Evolutionary conservation across 441 rosid genomes (phyloP), one percentile per base, ranked within the genome.

Genomic region (Erodium moschatum): DNA sequence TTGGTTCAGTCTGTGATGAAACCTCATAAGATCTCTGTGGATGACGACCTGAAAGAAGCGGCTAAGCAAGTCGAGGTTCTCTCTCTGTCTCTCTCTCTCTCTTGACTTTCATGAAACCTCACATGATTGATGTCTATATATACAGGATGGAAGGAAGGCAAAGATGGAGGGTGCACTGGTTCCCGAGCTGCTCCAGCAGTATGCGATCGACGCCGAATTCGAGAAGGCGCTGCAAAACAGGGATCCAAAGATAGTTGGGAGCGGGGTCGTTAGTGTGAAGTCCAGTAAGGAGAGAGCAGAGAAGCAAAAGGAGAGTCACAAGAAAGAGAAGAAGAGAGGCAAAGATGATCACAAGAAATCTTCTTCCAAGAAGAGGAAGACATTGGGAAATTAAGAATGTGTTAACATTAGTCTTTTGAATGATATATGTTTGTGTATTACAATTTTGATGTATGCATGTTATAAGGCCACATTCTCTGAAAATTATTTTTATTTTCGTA

Each of bases 1-100:
- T 24, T 24, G 27, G 18, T 82, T 65, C 91, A 95, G 98, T 74
- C 81, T 61, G 79, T 70, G 54, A 76, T 92, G 74, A 81, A 81
- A 75, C 97, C 98, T 15, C 98, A 85, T 74, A 82, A 68, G 46
- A 83, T 92, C 75, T 82, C 99, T 0, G 82, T 95, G 72, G 97
- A 89, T 4, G 97, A 92, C 68, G 99, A 92, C 81, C 96, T 92
- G 15, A 86, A 83, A 66, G 92, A 87, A 65, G 99, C 74, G n/a
- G 98, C 97, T 52, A 82, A 75, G 81, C 81, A 89, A 87, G 96
- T 86, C 69, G 89, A 89, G 98, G 99, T 31, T n/a, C 40, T 18
- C 56, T 62, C 29, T 35, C 24, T 19, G 27, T 24, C 20, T 10
- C 48, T 27, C 27, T n/a, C 15, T 13, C 16, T 13, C 54, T 46